Evolutionary conservation across 805 yeast species (phyloP), one percentile per base, ranked within the genome.

Genomic region (Myxozyma monticola): DNA sequence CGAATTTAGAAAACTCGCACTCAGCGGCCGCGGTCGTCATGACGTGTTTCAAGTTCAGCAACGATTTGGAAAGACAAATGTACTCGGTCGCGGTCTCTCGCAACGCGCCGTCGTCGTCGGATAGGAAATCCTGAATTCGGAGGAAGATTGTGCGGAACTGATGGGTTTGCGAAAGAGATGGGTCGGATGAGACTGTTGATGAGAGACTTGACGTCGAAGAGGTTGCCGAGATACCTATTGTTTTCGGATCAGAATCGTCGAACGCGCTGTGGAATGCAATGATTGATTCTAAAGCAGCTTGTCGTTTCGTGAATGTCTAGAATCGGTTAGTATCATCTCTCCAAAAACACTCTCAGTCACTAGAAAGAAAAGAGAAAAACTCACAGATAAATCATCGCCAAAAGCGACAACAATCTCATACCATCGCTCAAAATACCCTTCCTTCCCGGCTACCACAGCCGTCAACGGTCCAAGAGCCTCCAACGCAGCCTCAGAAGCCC

Each of bases 101-200:
- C 4, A 85, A 67, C 12, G 75, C 80, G 10, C 73, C 78, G 58
- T 84, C 91, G 60, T 87, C 95, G 65, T 88, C 96, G 45, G 68
- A 68, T 21, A 83, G 62, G 50, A 71, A 72, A 0, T 75, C 43
- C 35, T 56, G 49, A 34, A 68, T 47, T 10, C 60, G 41, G 42
- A 54, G 26, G 25, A 39, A 30, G 48, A 67, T 56, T 64, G 45
- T 42, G 14, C 45, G 29, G n/a, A 42, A 38, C 38, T 42, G 45
- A n/a, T 42, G 31, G 5, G 38, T 33, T 12, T 37, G 45, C 4
- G 45, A 31, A 33, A 42, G 45, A 6, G 31, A 37, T 7, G 45
- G 45, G n/a, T n/a, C n/a, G n/a, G n/a, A n/a, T n/a, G n/a, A n/a
- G n/a, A n/a, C n/a, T n/a, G n/a, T n/a, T n/a, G n/a, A n/a, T n/a